phyloP scores from a whole-genome alignment of 2,329 filamentous ascomycete species.

The Orbilia blumenaviensis region DNA sequence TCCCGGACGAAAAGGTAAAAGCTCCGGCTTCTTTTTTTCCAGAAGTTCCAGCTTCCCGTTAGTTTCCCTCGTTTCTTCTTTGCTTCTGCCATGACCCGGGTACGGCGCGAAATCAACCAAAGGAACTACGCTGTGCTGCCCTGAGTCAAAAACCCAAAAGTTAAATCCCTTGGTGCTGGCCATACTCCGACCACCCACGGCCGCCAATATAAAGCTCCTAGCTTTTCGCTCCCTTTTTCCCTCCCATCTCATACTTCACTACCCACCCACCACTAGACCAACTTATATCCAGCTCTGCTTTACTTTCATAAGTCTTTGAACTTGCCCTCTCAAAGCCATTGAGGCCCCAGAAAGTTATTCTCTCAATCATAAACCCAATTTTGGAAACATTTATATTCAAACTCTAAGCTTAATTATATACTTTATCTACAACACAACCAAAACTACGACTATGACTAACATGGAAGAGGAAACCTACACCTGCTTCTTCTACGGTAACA shows the following conservation, averaged over 20 bases:
- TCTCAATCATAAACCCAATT: too few relatives aligned
- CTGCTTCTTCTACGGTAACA: constrained; percentile 72
- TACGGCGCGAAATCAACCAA: constrained; percentile 32
- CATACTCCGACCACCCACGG: constrained; percentile 37
- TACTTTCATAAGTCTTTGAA: not conserved
- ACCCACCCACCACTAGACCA: constrained; percentile 1
- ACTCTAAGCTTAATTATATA: constrained; percentile 6
- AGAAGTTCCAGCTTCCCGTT: not conserved
- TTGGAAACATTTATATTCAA: too few relatives aligned
- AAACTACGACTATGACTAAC: constrained; percentile 40
- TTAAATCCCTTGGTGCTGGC: constrained; percentile 30
- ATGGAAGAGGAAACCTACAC: constrained; percentile 64
- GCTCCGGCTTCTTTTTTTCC: constrained; percentile 1
- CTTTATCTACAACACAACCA: constrained; percentile 22
- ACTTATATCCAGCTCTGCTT: constrained; percentile 6
- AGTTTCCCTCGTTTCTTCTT: not conserved
- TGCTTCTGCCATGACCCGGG: constrained; percentile 8
- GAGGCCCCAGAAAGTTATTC: too few relatives aligned
- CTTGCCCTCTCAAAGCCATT: not conserved
- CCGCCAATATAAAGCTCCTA: constrained; percentile 47
- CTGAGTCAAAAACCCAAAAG: constrained; percentile 32
- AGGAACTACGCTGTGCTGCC: constrained; percentile 15
- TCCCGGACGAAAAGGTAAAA: constrained; percentile 3
- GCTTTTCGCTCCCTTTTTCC: constrained; percentile 33
- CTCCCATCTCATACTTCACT: constrained; percentile 7